These are phyloP conservation scores for Yamadazyma trypodendri DNA, from an alignment of 1,139 yeast species.

Conservation along the genomic window DNA sequence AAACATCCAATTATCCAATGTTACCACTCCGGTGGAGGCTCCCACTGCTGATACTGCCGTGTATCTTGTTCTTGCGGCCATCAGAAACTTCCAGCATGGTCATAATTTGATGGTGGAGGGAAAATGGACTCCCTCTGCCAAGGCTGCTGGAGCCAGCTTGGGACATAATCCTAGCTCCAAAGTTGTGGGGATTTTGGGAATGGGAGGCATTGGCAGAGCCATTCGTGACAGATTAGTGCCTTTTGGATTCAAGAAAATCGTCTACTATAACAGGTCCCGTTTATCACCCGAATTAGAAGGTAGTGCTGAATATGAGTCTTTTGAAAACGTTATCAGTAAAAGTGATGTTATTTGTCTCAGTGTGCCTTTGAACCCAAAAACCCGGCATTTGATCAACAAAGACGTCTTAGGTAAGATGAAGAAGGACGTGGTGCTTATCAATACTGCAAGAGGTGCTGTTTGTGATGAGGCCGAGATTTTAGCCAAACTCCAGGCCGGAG, in stretches of 20 bases:
- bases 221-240: slow-evolving; percentile 61
- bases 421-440: slow-evolving; percentile 60
- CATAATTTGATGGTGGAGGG: slow-evolving; percentile 52
- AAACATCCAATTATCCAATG: slow-evolving; percentile 68
- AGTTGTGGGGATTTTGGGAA: slow-evolving; percentile 65
- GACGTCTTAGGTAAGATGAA: slow-evolving; percentile 58
- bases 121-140: slow-evolving; percentile 47
- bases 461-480: slow-evolving; percentile 67
- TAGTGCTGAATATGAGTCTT: slow-evolving; percentile 54
- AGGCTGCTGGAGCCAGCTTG: slow-evolving; percentile 25
- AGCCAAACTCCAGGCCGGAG: slow-evolving; percentile 62
- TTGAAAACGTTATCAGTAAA: slow-evolving; percentile 52
- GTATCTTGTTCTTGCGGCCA: slow-evolving; percentile 60
- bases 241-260: slow-evolving; percentile 59
- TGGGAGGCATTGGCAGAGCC: slow-evolving; percentile 79
- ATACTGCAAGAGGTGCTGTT: slow-evolving; percentile 75
- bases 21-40: slow-evolving; percentile 68
- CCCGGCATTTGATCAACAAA: slow-evolving; percentile 57
- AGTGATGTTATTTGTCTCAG: slow-evolving; percentile 63
- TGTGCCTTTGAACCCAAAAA: slow-evolving; percentile 59
- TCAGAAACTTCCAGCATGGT: slow-evolving; percentile 59
- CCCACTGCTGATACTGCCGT: slow-evolving; percentile 85
- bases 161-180: slow-evolving; percentile 58
- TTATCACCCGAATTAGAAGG: slow-evolving; percentile 54
- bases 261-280: slow-evolving; percentile 60